Percentiles rank a stretch among this genome's conserved stretches.
phyloP scores from a whole-genome alignment of 106 monocot genomes.

The Dioscorea zingiberensis region DNA sequence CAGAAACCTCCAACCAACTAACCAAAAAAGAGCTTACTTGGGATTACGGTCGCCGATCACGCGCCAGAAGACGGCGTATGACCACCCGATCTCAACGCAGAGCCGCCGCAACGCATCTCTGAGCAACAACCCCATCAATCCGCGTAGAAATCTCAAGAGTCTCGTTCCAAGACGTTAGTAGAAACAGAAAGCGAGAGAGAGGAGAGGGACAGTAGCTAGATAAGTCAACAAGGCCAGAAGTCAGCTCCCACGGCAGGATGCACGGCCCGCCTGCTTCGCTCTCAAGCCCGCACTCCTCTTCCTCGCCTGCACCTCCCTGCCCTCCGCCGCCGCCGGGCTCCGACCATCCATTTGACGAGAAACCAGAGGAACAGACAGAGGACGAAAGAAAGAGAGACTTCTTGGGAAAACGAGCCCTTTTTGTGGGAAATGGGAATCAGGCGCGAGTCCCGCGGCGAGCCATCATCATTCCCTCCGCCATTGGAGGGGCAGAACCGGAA shows the following conservation, averaged over 20 bases:
- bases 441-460: too few relatives aligned
- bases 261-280: slow-evolving; percentile 48
- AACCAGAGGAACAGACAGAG: background rate
- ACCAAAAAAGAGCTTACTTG: slow-evolving; percentile 30
- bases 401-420: background rate
- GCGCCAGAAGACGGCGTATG: slow-evolving; percentile 78
- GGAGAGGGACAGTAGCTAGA: background rate
- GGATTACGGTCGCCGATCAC: slow-evolving; percentile 23
- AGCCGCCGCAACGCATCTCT: slow-evolving; percentile 47
- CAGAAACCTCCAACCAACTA: too few relatives aligned
- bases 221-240: background rate
- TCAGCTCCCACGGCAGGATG: slow-evolving; percentile 43
- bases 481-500: too few relatives aligned
- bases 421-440: too few relatives aligned
- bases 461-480: too few relatives aligned
- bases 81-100: slow-evolving; percentile 77
- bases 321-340: slow-evolving; percentile 14
- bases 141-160: background rate
- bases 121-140: slow-evolving; percentile 27
- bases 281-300: slow-evolving; percentile 36
- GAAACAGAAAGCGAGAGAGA: too few relatives aligned
- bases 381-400: slow-evolving; percentile 5
- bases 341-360: slow-evolving; percentile 29
- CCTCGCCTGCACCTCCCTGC: slow-evolving; percentile 19
- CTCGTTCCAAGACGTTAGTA: background rate